Evolutionary conservation across 208 protist genomes (phyloP).

Genomic region (Trypanosoma mega): DNA sequence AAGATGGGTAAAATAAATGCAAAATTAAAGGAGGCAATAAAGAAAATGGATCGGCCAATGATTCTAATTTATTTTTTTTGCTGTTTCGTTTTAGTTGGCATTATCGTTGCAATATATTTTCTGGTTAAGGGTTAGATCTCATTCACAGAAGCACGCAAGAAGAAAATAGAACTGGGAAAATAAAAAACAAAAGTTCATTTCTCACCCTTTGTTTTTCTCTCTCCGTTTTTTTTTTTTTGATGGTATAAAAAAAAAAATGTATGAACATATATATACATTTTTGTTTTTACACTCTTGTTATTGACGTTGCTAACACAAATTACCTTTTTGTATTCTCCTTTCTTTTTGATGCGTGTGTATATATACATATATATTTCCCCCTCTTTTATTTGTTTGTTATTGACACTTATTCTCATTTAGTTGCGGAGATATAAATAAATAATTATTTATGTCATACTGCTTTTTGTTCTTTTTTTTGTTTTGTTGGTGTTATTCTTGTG

Average conservation of each 20-base stretch:
- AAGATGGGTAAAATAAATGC: slow-evolving; percentile 52
- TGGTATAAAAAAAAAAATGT: slow-evolving; percentile 9
- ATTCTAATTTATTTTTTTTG: slow-evolving; percentile 49
- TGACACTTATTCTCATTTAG: not conserved
- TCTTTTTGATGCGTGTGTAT: not conserved
- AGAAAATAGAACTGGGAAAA: not conserved
- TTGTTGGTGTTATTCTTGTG: slow-evolving; percentile 8
- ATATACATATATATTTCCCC: not conserved
- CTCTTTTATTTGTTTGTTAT: slow-evolving; percentile 19
- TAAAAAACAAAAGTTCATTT: slow-evolving; percentile 11
- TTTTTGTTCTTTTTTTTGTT: slow-evolving; percentile 13
- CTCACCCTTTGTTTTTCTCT: no score
- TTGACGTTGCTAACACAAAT: not conserved
- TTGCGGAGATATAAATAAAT: not conserved
- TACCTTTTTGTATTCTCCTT: not conserved
- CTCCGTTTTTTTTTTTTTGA: no score
- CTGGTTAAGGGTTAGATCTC: slow-evolving; percentile 29
- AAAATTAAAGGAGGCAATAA: slow-evolving; percentile 45
- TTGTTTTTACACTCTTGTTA: not conserved
- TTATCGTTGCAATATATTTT: slow-evolving; percentile 57
- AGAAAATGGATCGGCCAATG: slow-evolving; percentile 53
- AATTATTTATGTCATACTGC: not conserved
- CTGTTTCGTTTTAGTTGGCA: slow-evolving; percentile 42
- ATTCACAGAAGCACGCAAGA: not conserved
- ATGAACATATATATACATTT: not conserved